phyloP scores from a whole-genome alignment of 139 green algal genomes.

The Closterium sp. region DNA sequence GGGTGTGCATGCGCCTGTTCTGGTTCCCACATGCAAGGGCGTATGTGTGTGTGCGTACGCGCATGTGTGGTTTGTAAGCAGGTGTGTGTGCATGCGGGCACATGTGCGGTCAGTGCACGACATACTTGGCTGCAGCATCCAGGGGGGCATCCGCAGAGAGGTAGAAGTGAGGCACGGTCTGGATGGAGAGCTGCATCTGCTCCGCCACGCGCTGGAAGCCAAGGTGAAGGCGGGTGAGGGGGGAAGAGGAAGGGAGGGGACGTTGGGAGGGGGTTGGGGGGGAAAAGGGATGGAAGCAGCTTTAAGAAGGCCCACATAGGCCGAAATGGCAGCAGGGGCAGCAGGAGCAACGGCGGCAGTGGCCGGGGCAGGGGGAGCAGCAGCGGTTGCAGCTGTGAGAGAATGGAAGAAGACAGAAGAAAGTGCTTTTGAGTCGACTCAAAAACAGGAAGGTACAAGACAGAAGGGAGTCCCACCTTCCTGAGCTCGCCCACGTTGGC shows the following conservation, averaged over 20 bases:
- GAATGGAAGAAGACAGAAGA: too few species aligned
- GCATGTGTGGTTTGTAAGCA: too few species aligned
- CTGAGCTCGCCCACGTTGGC: too few species aligned
- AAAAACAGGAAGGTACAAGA: too few species aligned
- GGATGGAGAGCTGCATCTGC: constrained; percentile 85
- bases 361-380: background rate
- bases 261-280: background rate
- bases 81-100: background rate
- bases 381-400: background rate
- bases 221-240: background rate
- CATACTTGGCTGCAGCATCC: background rate
- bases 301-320: too few species aligned
- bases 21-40: background rate
- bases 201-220: background rate
- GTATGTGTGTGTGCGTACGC: background rate
- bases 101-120: background rate
- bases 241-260: background rate
- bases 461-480: too few species aligned
- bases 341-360: background rate
- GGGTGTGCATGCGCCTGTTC: too few species aligned
- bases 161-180: constrained; percentile 94
- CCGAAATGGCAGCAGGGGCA: too few species aligned
- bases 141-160: constrained; percentile 68
- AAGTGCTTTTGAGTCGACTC: too few species aligned
- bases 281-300: background rate